These are phyloP conservation scores for Rugosomyces carneus DNA, from an alignment of 1,284 basidiomycete genomes.

Conservation along the genomic window DNA sequence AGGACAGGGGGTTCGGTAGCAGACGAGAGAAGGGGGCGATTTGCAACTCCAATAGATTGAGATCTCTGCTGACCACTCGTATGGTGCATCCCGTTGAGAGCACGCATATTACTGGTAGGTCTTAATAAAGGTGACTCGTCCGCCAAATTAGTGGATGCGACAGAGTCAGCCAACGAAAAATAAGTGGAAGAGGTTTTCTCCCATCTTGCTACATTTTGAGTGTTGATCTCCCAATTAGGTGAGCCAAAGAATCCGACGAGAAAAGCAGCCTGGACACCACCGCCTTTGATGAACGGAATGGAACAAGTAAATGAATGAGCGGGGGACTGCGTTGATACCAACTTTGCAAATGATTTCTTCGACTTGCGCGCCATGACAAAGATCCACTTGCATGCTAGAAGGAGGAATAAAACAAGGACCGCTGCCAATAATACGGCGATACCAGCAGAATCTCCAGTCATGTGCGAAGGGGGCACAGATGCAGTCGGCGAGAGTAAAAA, in stretches of 20 bases:
- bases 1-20: slow-evolving; percentile 3
- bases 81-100: neutral
- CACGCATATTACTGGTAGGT: slow-evolving; percentile 4
- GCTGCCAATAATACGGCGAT: slow-evolving; percentile 23
- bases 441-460: slow-evolving; percentile 14
- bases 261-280: slow-evolving; percentile 26
- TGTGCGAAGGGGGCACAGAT: slow-evolving; percentile 10
- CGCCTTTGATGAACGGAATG: slow-evolving; percentile 13
- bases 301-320: slow-evolving; percentile 17
- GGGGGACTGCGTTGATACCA: slow-evolving; percentile 12
- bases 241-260: slow-evolving; percentile 41
- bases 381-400: slow-evolving; percentile 22
- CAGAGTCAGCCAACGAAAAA: neutral
- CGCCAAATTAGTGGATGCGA: slow-evolving; percentile 11
- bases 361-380: slow-evolving; percentile 23
- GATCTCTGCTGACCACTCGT: slow-evolving; percentile 8
- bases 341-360: slow-evolving; percentile 8
- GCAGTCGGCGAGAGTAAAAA: slow-evolving; percentile 2
- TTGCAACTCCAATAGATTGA: slow-evolving; percentile 17
- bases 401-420: slow-evolving; percentile 19
- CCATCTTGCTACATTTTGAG: slow-evolving; percentile 17
- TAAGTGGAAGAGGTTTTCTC: slow-evolving; percentile 4
- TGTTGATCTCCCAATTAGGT: slow-evolving; percentile 37
- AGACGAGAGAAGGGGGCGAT: slow-evolving; percentile 16
- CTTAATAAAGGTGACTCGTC: slow-evolving; percentile 4